Percentiles rank a stretch among this genome's conserved stretches.
Conservation (phyloP, 306 rosid genomes). For the Cucurbita moschata region DNA sequence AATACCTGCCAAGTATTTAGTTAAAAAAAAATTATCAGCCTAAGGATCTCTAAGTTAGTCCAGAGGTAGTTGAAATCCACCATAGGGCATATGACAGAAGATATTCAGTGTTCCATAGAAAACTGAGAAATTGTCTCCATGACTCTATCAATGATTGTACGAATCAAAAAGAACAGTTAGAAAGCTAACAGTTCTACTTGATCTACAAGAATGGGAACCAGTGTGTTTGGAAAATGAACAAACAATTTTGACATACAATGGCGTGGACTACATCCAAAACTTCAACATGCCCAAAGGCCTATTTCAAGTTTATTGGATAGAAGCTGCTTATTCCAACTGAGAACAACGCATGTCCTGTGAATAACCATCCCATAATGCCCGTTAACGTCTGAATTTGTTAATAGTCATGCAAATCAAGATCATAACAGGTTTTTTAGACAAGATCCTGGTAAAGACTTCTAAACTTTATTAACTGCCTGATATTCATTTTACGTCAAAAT, state of each 20-base stretch:
- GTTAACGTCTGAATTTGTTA: not conserved
- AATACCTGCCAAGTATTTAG: slow-evolving; percentile 40
- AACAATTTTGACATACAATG: not conserved
- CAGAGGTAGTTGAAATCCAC: not conserved
- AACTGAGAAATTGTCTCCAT: not conserved
- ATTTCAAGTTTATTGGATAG: not conserved
- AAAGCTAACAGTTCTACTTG: not conserved
- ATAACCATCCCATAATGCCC: not conserved
- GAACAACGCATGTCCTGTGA: not conserved
- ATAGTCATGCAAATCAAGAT: not conserved
- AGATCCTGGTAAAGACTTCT: not conserved
- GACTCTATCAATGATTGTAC: not conserved
- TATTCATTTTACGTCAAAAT: not conserved
- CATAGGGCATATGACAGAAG: not conserved
- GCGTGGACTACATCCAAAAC: not conserved
- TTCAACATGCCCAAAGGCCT: not conserved
- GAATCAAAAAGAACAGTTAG: not conserved
- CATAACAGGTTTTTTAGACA: not conserved
- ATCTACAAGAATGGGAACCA: not conserved
- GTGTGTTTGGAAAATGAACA: not conserved
- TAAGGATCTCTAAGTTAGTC: not conserved
- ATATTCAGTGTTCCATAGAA: not conserved
- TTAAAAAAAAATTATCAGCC: not conserved
- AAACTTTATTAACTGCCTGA: not conserved
- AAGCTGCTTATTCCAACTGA: not conserved